Evolutionary conservation across 139 green algal genomes (phyloP).

Genomic region (Gonium pectorale): DNA sequence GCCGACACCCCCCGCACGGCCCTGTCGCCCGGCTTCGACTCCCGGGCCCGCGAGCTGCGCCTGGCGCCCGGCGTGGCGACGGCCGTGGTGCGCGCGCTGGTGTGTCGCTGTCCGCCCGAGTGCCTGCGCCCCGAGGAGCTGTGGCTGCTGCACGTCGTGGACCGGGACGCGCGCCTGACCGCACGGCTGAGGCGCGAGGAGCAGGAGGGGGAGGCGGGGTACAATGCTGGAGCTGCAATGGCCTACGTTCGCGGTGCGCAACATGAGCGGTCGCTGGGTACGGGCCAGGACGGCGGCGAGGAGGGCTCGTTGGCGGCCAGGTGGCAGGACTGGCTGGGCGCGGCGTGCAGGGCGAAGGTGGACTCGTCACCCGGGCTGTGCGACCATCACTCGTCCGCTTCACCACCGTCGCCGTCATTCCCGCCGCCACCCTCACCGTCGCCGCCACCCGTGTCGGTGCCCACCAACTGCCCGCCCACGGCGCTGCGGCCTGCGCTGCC

Average conservation of each 20-base stretch:
- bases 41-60: not conserved
- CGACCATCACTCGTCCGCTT: too few species aligned
- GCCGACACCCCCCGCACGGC: too few species aligned
- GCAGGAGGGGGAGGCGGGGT: too few species aligned
- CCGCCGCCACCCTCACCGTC: not conserved
- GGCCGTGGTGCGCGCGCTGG: not conserved
- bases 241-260: too few species aligned
- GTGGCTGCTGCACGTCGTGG: conserved; percentile 15
- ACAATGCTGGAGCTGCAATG: too few species aligned
- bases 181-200: not conserved
- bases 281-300: too few species aligned
- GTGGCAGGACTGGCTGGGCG: not conserved
- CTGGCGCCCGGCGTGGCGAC: not conserved
- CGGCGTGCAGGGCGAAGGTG: not conserved
- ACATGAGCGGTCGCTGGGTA: too few species aligned
- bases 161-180: not conserved
- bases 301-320: too few species aligned
- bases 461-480: not conserved
- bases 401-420: not conserved
- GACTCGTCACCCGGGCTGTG: not conserved
- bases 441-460: not conserved
- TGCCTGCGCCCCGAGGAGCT: conserved; percentile 5
- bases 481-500: not conserved
- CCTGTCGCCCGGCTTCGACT: too few species aligned
- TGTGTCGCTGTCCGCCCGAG: not conserved